These are phyloP conservation scores for Globisporangium orthogonon DNA, from an alignment of 352 stramenopile genomes.

Conservation along the genomic window DNA sequence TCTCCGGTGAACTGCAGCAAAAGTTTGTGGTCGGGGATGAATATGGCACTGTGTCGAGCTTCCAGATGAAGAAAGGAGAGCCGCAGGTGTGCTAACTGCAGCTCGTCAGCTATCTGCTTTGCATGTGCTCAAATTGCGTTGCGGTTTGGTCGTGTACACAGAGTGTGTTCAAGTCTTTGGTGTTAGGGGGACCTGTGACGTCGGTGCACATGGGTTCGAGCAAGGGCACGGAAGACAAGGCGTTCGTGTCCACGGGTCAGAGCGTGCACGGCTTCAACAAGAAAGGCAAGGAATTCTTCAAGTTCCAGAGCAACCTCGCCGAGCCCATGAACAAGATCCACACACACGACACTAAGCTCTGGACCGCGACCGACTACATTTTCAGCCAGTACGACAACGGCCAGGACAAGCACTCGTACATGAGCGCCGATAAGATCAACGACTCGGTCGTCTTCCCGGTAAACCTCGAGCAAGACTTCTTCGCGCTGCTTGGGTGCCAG, in stretches of 20 bases:
- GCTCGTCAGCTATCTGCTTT: neutral
- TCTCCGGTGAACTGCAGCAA: conserved; percentile 37
- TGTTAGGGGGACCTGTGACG: conserved; percentile 45
- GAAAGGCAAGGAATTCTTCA: conserved; percentile 86
- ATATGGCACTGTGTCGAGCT: conserved; percentile 71
- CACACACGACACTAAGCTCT: conserved; percentile 63
- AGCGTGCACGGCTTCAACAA: conserved; percentile 72
- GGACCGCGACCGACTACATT: conserved; percentile 69
- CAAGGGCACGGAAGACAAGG: conserved; percentile 69
- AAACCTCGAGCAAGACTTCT: conserved; percentile 57
- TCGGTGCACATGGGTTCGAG: conserved; percentile 66
- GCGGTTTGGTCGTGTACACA: conserved; percentile 1
- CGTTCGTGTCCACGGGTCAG: conserved; percentile 62
- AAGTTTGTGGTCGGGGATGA: conserved; percentile 84
- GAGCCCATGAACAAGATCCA: conserved; percentile 74
- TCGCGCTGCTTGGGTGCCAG: conserved; percentile 61
- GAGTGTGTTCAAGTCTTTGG: conserved; percentile 62
- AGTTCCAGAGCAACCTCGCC: conserved; percentile 81
- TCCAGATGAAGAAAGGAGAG: conserved; percentile 84
- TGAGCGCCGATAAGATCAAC: conserved; percentile 76
- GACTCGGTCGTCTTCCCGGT: conserved; percentile 57
- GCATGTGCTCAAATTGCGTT: neutral
- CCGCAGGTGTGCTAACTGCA: conserved; percentile 38
- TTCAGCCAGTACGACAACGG: conserved; percentile 82
- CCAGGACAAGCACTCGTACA: conserved; percentile 71